Evolutionary conservation across 2,329 filamentous ascomycete genomes (phyloP).

Genomic region (Aspergillus calidoustus): DNA sequence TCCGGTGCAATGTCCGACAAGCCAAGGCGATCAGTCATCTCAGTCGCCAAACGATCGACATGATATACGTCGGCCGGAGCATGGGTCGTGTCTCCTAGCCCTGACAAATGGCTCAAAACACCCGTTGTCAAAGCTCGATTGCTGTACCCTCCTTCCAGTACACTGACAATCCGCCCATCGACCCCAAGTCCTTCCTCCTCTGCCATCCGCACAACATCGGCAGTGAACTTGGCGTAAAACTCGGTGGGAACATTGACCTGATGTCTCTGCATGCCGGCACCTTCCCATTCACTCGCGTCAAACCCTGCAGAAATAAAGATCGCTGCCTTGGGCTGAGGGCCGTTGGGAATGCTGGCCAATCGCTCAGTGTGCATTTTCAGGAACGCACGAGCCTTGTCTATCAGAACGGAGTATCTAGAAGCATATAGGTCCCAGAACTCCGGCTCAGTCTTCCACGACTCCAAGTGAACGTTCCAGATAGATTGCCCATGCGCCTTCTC

Average conservation of each 20-base stretch:
- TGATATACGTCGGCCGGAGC: constrained; percentile 27
- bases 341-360: constrained; percentile 60
- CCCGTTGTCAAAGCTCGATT: constrained; percentile 88
- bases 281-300: constrained; percentile 95
- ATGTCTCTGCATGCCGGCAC: constrained; percentile 90
- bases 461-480: constrained; percentile 94
- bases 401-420: constrained; percentile 72
- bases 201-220: constrained; percentile 81
- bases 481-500: constrained; percentile 93
- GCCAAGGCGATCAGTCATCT: constrained; percentile 58
- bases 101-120: constrained; percentile 86
- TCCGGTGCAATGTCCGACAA: constrained; percentile 23
- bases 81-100: constrained; percentile 60
- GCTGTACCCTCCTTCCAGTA: constrained; percentile 94
- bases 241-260: constrained; percentile 94
- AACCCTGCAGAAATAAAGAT: constrained; percentile 97
- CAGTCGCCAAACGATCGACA: constrained; percentile 55
- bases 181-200: constrained; percentile 77
- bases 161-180: constrained; percentile 86
- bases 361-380: constrained; percentile 73
- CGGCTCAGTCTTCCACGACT: constrained; percentile 78
- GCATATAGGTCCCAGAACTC: constrained; percentile 94
- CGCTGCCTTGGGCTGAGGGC: constrained; percentile 73
- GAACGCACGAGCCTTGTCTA: constrained; percentile 81
- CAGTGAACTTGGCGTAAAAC: constrained; percentile 90